Evolutionary conservation across 1,284 basidiomycete species (phyloP).

Genomic region (Apiotrichum veenhuisii): DNA sequence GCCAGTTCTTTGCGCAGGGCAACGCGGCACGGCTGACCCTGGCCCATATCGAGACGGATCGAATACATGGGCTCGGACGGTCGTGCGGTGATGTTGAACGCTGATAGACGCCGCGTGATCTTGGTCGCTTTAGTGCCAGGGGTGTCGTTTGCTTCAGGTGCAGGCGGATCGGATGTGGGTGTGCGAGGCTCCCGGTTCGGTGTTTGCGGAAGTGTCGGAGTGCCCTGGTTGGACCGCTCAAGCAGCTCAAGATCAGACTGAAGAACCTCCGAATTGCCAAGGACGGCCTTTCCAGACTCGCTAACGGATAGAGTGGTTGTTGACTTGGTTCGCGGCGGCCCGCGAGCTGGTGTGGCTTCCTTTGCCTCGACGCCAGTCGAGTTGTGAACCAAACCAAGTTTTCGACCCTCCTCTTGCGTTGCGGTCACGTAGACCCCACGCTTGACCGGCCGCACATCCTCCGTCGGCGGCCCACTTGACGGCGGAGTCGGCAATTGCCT

Average conservation of each 20-base stretch:
- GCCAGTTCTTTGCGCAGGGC: slow-evolving; percentile 41
- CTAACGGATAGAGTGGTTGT: slow-evolving; percentile 31
- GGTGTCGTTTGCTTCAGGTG: slow-evolving; percentile 18
- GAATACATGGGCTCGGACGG: slow-evolving; percentile 35
- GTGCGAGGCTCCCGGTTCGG: slow-evolving; percentile 12
- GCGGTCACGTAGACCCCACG: slow-evolving; percentile 33
- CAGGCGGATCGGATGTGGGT: slow-evolving; percentile 14
- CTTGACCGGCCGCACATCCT: not conserved
- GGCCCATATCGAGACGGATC: slow-evolving; percentile 34
- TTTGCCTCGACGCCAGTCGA: slow-evolving; percentile 28
- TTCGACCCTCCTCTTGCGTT: slow-evolving; percentile 38
- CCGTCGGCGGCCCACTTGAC: not conserved
- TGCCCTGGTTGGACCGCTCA: not conserved
- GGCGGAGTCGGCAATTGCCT: slow-evolving; percentile 12
- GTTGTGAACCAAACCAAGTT: slow-evolving; percentile 31
- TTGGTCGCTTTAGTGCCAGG: slow-evolving; percentile 31
- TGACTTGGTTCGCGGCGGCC: slow-evolving; percentile 26
- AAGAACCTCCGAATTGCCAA: slow-evolving; percentile 33
- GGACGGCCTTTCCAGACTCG: slow-evolving; percentile 27
- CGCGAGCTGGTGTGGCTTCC: slow-evolving; percentile 14
- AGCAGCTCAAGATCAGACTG: slow-evolving; percentile 38
- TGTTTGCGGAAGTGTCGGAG: not conserved
- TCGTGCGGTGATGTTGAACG: slow-evolving; percentile 26
- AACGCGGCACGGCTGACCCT: slow-evolving; percentile 32
- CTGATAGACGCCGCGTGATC: slow-evolving; percentile 26